phyloP scores from a whole-genome alignment of 1,139 yeast species.

The Taphrina betulina region DNA sequence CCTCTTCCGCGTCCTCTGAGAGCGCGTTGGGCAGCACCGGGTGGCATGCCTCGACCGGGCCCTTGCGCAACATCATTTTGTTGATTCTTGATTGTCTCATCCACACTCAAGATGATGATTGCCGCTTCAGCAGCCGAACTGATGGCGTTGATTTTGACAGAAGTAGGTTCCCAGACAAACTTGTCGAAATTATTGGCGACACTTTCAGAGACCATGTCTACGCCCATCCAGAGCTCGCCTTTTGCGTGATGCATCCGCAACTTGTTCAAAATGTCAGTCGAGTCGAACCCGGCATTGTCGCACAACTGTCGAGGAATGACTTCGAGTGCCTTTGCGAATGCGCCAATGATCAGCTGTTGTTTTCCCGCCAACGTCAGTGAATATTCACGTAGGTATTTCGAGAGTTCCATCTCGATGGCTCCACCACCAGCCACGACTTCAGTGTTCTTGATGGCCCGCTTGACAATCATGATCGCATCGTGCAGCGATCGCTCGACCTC shows the following conservation, averaged over 20 bases:
- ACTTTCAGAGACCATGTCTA: constrained; percentile 78
- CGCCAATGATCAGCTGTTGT: constrained; percentile 86
- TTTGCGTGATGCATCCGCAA: constrained; percentile 91
- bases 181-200: constrained; percentile 81
- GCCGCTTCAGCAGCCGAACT: constrained; percentile 98
- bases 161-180: constrained; percentile 97
- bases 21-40: constrained; percentile 66
- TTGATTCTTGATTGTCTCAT: constrained; percentile 88
- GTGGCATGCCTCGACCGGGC: constrained; percentile 48
- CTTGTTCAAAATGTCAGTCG: constrained; percentile 84
- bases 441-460: constrained; percentile 85
- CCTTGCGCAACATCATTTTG: constrained; percentile 54
- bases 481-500: constrained; percentile 97
- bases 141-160: constrained; percentile 90
- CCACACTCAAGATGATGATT: constrained; percentile 82
- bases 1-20: constrained; percentile 39
- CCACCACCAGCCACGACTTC: constrained; percentile 98
- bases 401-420: constrained; percentile 96
- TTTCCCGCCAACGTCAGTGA: constrained; percentile 90
- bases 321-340: constrained; percentile 92
- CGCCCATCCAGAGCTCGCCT: constrained; percentile 89
- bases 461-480: constrained; percentile 98
- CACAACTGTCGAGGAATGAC: constrained; percentile 95
- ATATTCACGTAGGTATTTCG: constrained; percentile 80
- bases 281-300: constrained; percentile 97